These are phyloP conservation scores for Exophiala xenobiotica DNA, from an alignment of 2,329 filamentous ascomycete species.

Conservation along the genomic window DNA sequence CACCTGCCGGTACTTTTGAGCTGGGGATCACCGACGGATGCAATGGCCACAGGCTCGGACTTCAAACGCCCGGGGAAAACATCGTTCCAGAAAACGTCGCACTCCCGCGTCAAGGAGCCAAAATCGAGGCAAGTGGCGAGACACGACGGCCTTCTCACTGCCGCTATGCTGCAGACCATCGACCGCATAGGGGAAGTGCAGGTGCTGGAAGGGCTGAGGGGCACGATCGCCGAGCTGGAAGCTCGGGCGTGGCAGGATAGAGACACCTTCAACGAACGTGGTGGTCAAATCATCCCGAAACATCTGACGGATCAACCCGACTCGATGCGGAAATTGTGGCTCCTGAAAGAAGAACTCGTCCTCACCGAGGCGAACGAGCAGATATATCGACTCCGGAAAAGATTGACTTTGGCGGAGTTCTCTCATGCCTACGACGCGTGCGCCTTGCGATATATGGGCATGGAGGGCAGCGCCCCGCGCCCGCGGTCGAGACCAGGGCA, in stretches of 20 bases:
- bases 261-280: not conserved
- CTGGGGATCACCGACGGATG: not conserved
- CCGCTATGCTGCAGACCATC: not conserved
- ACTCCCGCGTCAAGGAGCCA: not conserved
- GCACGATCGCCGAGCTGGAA: not conserved
- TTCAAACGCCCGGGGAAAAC: not conserved
- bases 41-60: not conserved
- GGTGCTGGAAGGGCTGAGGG: not conserved
- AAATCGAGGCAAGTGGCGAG: not conserved
- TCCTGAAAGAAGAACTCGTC: conserved; percentile 5
- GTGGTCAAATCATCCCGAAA: not conserved
- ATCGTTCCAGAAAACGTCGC: not conserved
- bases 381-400: conserved; percentile 5
- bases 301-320: not conserved
- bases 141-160: not conserved
- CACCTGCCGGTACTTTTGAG: not conserved
- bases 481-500: not conserved
- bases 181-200: not conserved
- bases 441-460: not conserved
- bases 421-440: not conserved
- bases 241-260: not conserved
- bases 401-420: conserved; percentile 4
- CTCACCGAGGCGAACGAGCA: conserved; percentile 2
- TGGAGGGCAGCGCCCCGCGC: not conserved
- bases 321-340: conserved; percentile 2